Percentiles rank a stretch among this genome's conserved stretches.
These are phyloP conservation scores for Candida silvatica DNA, from an alignment of 805 yeast species.

Conservation along the genomic window DNA sequence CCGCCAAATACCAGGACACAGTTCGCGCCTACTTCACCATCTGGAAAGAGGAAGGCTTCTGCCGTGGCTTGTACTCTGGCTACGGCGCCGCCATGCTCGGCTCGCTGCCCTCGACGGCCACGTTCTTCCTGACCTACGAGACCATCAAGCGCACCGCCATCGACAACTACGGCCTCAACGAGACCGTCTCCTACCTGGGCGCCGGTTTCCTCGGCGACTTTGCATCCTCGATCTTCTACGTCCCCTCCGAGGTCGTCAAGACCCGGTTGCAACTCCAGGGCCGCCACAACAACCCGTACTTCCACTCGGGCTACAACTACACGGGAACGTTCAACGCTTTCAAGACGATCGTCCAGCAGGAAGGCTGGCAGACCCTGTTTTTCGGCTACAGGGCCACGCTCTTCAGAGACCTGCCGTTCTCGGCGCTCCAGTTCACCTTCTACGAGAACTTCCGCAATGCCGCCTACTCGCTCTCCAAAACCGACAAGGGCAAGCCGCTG, in stretches of 20 bases:
- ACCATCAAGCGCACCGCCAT: constrained; percentile 64
- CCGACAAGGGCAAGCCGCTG: constrained; percentile 28
- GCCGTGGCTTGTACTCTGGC: constrained; percentile 85
- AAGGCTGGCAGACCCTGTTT: constrained; percentile 71
- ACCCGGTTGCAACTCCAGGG: constrained; percentile 94
- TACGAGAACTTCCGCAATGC: constrained; percentile 72
- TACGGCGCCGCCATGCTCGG: constrained; percentile 89
- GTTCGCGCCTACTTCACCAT: constrained; percentile 68
- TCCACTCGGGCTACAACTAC: constrained; percentile 82
- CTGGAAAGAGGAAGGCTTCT: constrained; percentile 75
- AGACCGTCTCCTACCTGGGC: constrained; percentile 67
- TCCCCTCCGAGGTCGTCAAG: constrained; percentile 91
- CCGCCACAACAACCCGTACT: constrained; percentile 67
- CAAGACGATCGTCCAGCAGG: constrained; percentile 48
- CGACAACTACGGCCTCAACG: constrained; percentile 55
- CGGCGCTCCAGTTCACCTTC: constrained; percentile 93
- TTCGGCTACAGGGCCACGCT: constrained; percentile 94
- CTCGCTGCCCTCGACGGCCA: constrained; percentile 86
- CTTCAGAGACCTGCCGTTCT: constrained; percentile 87
- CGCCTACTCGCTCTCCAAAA: constrained; percentile 34
- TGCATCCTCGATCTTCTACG: constrained; percentile 80
- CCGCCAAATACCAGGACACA: constrained; percentile 64
- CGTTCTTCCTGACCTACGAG: constrained; percentile 92
- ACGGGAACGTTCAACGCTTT: constrained; percentile 67
- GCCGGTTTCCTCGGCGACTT: constrained; percentile 95